A percentile compares a stretch with the other conserved stretches of the same genome.
phyloP scores from a whole-genome alignment of 2,329 filamentous ascomycete genomes.

The Bipolaris oryzae region DNA sequence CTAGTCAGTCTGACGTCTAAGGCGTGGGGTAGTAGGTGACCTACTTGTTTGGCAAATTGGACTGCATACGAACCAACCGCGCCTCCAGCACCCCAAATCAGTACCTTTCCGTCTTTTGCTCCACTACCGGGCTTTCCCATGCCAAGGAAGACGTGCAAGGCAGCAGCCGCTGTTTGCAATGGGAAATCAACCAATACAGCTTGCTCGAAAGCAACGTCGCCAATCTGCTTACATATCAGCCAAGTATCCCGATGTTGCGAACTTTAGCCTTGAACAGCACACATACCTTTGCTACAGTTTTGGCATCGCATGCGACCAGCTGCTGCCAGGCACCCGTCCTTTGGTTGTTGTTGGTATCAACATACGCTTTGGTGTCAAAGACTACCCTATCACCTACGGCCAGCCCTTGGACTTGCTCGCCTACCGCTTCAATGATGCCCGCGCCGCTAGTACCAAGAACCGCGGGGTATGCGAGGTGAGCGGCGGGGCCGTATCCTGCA shows the following conservation, averaged over 20 bases:
- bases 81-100: conserved; percentile 38
- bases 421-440: conserved; percentile 55
- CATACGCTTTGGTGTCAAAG: conserved; percentile 32
- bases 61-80: conserved; percentile 37
- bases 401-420: conserved; percentile 51
- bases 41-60: conserved; percentile 33
- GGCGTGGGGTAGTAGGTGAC: background rate
- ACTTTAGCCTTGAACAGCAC: background rate
- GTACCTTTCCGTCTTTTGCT: conserved; percentile 28
- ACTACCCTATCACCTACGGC: conserved; percentile 53
- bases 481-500: conserved; percentile 27
- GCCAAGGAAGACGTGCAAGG: conserved; percentile 35
- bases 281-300: conserved; percentile 31
- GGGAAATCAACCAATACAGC: conserved; percentile 34
- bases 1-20: background rate
- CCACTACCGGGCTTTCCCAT: conserved; percentile 30
- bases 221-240: conserved; percentile 28
- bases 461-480: conserved; percentile 22
- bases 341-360: conserved; percentile 24
- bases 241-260: background rate
- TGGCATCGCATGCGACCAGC: conserved; percentile 24
- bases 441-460: conserved; percentile 32
- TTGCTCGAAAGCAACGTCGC: conserved; percentile 33
- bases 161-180: conserved; percentile 37
- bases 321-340: conserved; percentile 36